Conservation (phyloP, 2,329 filamentous ascomycete species). For the Sporothrix globosa region DNA sequence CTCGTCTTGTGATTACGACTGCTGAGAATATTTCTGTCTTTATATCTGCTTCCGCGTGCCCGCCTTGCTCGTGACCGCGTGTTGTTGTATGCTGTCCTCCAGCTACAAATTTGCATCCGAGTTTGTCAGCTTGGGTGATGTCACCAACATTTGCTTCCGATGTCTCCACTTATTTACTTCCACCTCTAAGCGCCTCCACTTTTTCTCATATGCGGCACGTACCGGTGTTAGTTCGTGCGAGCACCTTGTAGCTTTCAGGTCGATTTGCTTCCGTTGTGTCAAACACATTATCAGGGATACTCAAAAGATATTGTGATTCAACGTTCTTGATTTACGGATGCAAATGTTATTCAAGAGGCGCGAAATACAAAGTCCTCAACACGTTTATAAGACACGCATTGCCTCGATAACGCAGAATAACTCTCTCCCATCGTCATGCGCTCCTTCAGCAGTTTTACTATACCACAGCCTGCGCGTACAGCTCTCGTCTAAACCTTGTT, state of each 20-base stretch:
- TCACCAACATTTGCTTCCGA: neutral
- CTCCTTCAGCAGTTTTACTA: neutral
- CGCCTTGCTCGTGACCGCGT: too few relatives aligned
- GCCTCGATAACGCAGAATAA: too few relatives aligned
- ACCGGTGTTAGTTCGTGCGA: too few relatives aligned
- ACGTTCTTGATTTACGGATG: neutral
- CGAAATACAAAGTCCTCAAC: neutral
- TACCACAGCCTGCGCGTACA: too few relatives aligned
- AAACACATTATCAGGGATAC: neutral
- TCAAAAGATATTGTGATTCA: neutral
- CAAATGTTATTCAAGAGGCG: neutral
- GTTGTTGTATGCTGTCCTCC: too few relatives aligned
- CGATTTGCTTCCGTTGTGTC: slow-evolving; percentile 10
- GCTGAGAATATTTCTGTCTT: neutral
- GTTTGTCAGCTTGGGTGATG: neutral
- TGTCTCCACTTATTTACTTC: slow-evolving; percentile 1
- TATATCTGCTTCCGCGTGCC: neutral
- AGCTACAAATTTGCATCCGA: neutral
- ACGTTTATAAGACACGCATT: neutral
- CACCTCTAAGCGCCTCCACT: neutral
- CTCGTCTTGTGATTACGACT: too few relatives aligned
- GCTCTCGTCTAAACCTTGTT: too few relatives aligned
- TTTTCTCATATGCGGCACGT: neutral
- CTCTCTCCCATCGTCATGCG: neutral
- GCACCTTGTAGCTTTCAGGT: too few relatives aligned